Conservation (phyloP, 805 yeast species). For the Sugiyamaella mastotermitis region DNA sequence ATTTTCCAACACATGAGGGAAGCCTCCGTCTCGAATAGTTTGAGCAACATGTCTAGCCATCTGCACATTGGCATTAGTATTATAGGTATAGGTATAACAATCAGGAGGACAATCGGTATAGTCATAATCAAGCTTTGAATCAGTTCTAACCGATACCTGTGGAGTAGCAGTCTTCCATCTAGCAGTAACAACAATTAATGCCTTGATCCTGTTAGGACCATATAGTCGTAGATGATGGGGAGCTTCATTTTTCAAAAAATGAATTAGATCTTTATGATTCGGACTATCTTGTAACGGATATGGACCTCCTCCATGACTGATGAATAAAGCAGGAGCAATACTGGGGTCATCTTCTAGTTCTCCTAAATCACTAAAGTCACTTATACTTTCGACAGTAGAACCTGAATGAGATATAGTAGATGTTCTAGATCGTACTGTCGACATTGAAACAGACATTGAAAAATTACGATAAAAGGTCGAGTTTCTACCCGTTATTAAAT, state of each 20-base stretch:
- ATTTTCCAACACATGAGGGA: not conserved
- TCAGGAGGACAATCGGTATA: not conserved
- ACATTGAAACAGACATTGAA: too few species aligned
- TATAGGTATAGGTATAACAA: not conserved
- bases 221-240: not conserved
- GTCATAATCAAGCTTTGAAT: not conserved
- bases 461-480: too few species aligned
- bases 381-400: too few species aligned
- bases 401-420: too few species aligned
- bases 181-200: not conserved
- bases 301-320: slow-evolving; percentile 9
- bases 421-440: too few species aligned
- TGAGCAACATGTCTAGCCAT: not conserved
- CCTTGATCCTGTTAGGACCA: not conserved
- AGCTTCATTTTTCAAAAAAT: slow-evolving; percentile 3
- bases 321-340: slow-evolving; percentile 8
- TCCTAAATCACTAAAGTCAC: too few species aligned
- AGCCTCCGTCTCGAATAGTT: not conserved
- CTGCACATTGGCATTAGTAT: not conserved
- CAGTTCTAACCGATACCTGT: not conserved
- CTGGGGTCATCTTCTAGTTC: too few species aligned
- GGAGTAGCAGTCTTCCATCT: not conserved
- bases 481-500: too few species aligned
- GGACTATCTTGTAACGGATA: slow-evolving; percentile 5
- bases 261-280: slow-evolving; percentile 2